Base-by-base conservation (phyloP, 2,329 filamentous ascomycete genomes). In the Aspergillus intermedius region DNA sequence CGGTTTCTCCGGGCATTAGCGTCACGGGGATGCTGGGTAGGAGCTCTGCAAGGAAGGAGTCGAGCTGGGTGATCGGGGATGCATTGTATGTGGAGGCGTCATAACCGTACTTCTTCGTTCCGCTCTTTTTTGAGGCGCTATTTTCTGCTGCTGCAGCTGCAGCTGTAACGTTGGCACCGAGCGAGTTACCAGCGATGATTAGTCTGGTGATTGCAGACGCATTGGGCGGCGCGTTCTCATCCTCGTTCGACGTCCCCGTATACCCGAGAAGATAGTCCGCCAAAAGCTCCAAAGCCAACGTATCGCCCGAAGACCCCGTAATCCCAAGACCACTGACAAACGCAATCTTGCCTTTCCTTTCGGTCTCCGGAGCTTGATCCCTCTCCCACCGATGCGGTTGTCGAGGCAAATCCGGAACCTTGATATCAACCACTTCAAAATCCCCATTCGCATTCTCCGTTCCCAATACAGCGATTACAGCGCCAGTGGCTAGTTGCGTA, bases 391-490 rank as follows among this genome's bases (percentile, higher is more conserved):
- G 82, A 44, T 81, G 77, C 10, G 88, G 86, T 61, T 98, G 93
- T 0, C 83, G 82, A 13, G 91, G 80, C 4, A 98, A 72, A 64
- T 96, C 90, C 5, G 93, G 88, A 40, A 95, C 84, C 62, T 91
- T 88, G 57, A 95, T 77, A 68, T 95, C 91, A 37, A 97, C 78
- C 5, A 95, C 86, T 60, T 97, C 90, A 52, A 98, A 90, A 58
- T 95, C 88, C 54, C 93, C 93, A 69, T 91, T 86, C 46, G 82
- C 77, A 60, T 95, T 96, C 66, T 98, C 93, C 0, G 90, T 95
- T 32, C 93, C 93, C 74, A 98, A 82, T 3, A 91, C 90, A n/a
- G 90, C 91, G 39, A 97, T 80, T 60, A 98, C 90, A 60, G 88
- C 94, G 22, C 93, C 93, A 0, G 93, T 98, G 2, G 95, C 91